Base-by-base conservation (phyloP, 2,329 filamentous ascomycete genomes). In the Acarospora socialis region DNA sequence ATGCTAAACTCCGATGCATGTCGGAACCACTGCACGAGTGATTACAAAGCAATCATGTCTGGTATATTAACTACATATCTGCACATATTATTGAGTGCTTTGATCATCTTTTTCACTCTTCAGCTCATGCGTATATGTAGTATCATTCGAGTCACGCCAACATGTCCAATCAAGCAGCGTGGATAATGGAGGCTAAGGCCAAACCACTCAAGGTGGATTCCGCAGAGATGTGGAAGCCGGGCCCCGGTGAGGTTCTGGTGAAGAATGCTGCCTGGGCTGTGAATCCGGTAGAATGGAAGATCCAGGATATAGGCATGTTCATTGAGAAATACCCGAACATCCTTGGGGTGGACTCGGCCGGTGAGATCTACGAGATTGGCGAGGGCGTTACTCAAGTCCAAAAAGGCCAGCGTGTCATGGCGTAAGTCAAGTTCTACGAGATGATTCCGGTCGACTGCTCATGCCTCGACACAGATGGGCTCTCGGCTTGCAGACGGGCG, bases 231-330 rank as follows among this genome's bases (percentile, higher is more conserved):
- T 51, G 52, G 15, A 46, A 43, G 27, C 45, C 55, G 14, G 47
- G 40, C 6, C 33, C 46, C 15, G 41, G 49, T 21, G 47, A 56
- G 21, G 33, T 57, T 29, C 39, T 57, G 7, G 41, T 58, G 33
- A 49, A 48, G 34, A 52, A 51, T 43, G 40, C 47, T 29, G 52
- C 53, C 7, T 27, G 53, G 7, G 53, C 55, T 7, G 48, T 56
- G 35, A 57, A 57, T 34, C 55, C 55, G 1, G 51, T 54, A 2
- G 55, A 57, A 40, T 38, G 31, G 23, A 40, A 39, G 18, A 37
- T 42, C 24, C 41, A 42, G 15, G 30, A 28, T 10, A 5, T 7
- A 13, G 40, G 35, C 21, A 4, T 20, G 4, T 25, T 36, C 7
- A 16, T 43, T 4, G 30, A 36, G 5, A 21, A 25, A n/a, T 43